Base-by-base conservation (phyloP, 2,329 filamentous ascomycete genomes). In the Colletotrichum sp. region DNA sequence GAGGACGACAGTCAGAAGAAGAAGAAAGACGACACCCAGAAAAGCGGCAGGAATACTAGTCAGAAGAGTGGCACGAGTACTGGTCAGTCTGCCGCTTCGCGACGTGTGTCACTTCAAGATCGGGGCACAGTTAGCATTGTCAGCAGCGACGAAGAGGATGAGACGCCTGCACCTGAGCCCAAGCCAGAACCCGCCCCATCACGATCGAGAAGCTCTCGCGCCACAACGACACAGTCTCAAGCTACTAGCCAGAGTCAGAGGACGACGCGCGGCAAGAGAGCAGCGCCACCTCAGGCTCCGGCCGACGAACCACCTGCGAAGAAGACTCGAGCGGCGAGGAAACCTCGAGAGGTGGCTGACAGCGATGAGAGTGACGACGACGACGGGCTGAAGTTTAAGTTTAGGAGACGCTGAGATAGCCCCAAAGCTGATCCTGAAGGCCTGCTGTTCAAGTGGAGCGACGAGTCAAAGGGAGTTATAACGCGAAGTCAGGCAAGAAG, bases 381-480 rank as follows among this genome's bases (percentile, higher is more conserved):
- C 63, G 90, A 91, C 74, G 90, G 89, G 79, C 85, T 91, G 67
- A 88, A 88, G 78, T 92, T 92, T 79, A 86, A 87, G 70, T 92
- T 92, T 80, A 88, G 87, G 81, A 85, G 90, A 79, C 85, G 85
- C 79, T 89, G 55, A 81, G 21, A 26, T 26, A 9, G n/a, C 15
- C 44, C 10, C 44, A 21, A 52, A 21, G 44, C 44, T 21, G n/a
- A 52, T 52, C 44, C 44, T 21, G n/a, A 52, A 21, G 44, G n/a
- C 44, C 44, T 52, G 44, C 10, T 12, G 18, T 52, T 52, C 44
- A 52, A 13, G 44, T 52, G 44, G 44, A 21, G n/a, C 44, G n/a
- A 52, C 10, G 44, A 21, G n/a, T 52, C 44, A 21, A 52, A 13
- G 44, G 44, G 10, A 21, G n/a, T 2, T 13, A 21, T 52, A 52